These are phyloP conservation scores for Chimonanthus salicifolius DNA, from an alignment of 164 flowering plant genomes.

Conservation along the genomic window DNA sequence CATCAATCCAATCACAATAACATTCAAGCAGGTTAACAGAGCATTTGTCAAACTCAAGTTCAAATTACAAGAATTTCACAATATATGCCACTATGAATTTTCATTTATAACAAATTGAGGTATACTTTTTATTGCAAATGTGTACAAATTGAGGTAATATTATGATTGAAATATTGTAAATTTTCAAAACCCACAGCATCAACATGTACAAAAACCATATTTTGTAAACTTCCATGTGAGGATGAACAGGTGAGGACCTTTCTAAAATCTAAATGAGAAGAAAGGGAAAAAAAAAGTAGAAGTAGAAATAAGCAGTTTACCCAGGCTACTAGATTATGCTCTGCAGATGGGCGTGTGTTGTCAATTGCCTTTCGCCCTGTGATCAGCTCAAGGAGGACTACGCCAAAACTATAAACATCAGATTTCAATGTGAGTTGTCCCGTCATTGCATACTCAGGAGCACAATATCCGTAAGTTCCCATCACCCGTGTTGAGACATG, in stretches of 20 bases:
- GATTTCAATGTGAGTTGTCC: constrained; percentile 87
- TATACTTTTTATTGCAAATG: not conserved
- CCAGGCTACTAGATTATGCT: constrained; percentile 90
- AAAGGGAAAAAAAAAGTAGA: not conserved
- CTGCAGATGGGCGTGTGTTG: constrained; percentile 50
- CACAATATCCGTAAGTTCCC: constrained; percentile 98
- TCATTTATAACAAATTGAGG: no score
- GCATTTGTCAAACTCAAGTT: no score
- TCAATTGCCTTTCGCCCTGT: constrained; percentile 90
- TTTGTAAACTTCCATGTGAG: not conserved
- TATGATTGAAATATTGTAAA: not conserved
- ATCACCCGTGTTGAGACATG: constrained; percentile 93
- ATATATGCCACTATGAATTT: no score
- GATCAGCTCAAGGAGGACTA: constrained; percentile 81
- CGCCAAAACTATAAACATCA: constrained; percentile 91
- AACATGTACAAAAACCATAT: not conserved
- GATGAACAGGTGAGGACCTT: not conserved
- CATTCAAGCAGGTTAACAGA: no score
- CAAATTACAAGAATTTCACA: no score
- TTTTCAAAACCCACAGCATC: not conserved
- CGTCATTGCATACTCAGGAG: constrained; percentile 93
- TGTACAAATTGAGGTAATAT: not conserved
- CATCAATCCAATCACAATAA: no score
- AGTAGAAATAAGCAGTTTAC: constrained; percentile 25
- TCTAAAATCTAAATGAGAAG: not conserved